Evolutionary conservation across 352 stramenopile species (phyloP), one percentile per base, ranked within the genome.

Genomic region (Phytophthora boehmeriae): DNA sequence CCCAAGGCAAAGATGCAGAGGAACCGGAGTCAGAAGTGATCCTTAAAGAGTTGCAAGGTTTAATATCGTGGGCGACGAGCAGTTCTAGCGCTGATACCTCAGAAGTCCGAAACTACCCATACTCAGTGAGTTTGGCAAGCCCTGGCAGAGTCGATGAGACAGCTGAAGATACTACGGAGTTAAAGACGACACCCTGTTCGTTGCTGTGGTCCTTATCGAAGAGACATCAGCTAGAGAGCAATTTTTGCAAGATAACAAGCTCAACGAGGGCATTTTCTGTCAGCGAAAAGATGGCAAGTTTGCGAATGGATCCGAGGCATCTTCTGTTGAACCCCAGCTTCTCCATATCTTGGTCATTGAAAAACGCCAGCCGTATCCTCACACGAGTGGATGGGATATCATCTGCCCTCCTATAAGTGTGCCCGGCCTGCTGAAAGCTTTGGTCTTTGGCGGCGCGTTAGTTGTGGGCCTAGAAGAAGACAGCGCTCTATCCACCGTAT

Each of bases 401-500:
- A 69, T 95, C 32, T 50, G 84, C 35, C 39, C 47, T 16, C 80
- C 84, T 3, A 50, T 49, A 5, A 80, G 73, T 28, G 80, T 81
- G 1, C 63, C 76, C 6, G 51, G 54, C 8, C 58, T 95, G 23
- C 46, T 95, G 14, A 90, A 94, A 41, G 50, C 76, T 0, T 48
- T 91, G 2, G 81, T 87, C 11, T 93, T 89, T 66, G 65, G 70
- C 16, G 81, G 84, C 5, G 81, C 78, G 0, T 68, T 94, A 34
- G 83, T 92, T 9, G 75, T 95, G 34, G 87, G 87, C 8, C 39
- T 91, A 1, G 80, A 91, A 22, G 87, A 95, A 66, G 64, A 88
- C 9, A 73, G 80, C 25, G 81, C 87, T 23, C 19, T 93, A 3
- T 65, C 51, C 13, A 90, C 87, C 0, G 73, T 86, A 9, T 47